These are phyloP conservation scores for Pontederia paniculata DNA, from an alignment of 176 grass and related monocot genomes.

Conservation along the genomic window DNA sequence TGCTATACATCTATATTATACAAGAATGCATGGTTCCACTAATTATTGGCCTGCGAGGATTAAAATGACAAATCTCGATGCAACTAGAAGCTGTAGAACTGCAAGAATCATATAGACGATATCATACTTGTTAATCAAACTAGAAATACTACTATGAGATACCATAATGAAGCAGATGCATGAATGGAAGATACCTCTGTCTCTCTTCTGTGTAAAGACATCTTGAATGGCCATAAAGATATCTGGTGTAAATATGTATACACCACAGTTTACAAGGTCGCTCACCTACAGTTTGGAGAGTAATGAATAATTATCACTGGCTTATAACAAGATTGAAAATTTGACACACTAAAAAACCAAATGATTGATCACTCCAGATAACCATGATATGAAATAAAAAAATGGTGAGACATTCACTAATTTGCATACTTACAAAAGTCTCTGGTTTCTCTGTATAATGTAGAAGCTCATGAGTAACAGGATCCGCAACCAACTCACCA, in stretches of 20 bases:
- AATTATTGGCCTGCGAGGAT: no score
- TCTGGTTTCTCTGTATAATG: constrained; percentile 96
- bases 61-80: no score
- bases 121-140: neutral
- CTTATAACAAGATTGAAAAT: neutral
- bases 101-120: no score
- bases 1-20: no score
- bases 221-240: constrained; percentile 83
- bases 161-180: neutral
- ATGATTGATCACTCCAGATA: neutral
- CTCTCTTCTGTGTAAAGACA: constrained; percentile 74
- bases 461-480: constrained; percentile 84
- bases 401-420: neutral
- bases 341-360: neutral
- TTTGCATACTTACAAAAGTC: constrained; percentile 73
- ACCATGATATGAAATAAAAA: constrained; percentile 5
- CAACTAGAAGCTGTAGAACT: no score
- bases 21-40: no score
- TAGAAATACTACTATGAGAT: neutral
- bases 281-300: constrained; percentile 62
- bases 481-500: constrained; percentile 96
- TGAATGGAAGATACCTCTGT: constrained; percentile 43
- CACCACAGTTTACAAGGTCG: constrained; percentile 94
- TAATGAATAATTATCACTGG: constrained; percentile 10
- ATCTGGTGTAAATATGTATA: constrained; percentile 96